Percentiles rank a stretch among this genome's conserved stretches.
Evolutionary conservation across 768 basidiomycete genomes (phyloP).

Genomic region (Tremella yokohamensis): DNA sequence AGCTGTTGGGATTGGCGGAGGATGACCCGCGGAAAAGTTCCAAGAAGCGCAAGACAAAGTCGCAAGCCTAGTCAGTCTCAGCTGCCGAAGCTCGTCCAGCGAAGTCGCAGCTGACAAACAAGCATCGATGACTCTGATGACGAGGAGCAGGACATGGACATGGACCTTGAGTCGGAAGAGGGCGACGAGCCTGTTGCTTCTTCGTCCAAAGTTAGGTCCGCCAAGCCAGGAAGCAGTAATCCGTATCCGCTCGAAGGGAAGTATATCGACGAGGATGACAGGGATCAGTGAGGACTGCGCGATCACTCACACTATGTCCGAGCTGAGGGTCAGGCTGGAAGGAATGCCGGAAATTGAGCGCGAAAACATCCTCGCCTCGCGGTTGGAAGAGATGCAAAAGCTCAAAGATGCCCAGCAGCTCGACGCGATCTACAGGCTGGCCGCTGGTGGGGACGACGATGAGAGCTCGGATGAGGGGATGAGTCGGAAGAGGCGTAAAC

Average conservation of each 20-base stretch:
- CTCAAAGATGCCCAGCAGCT: constrained; percentile 68
- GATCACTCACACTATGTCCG: not conserved
- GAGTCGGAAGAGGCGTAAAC: constrained; percentile 59
- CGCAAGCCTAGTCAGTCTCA: constrained; percentile 27
- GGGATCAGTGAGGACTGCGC: constrained; percentile 63
- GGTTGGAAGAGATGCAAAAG: constrained; percentile 75
- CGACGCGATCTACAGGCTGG: constrained; percentile 59
- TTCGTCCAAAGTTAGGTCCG: constrained; percentile 28
- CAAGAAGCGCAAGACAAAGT: constrained; percentile 32
- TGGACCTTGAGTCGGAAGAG: constrained; percentile 24
- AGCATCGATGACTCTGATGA: constrained; percentile 51
- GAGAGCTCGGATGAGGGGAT: not conserved
- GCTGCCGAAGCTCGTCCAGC: constrained; percentile 3
- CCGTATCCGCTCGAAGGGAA: constrained; percentile 89
- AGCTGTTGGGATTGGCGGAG: constrained; percentile 50
- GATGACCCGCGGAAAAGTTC: constrained; percentile 33
- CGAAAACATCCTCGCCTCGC: constrained; percentile 75
- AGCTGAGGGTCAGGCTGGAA: constrained; percentile 60
- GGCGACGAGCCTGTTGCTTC: constrained; percentile 14
- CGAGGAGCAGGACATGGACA: constrained; percentile 52
- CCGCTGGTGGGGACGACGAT: constrained; percentile 37
- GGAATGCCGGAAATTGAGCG: constrained; percentile 80
- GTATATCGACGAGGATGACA: constrained; percentile 79
- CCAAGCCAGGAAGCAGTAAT: constrained; percentile 53
- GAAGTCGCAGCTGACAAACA: not conserved